Percentiles rank a stretch among this genome's conserved stretches.
Evolutionary conservation across 108 stramenopile species (phyloP).

Genomic region (Fragilaria crotonensis): DNA sequence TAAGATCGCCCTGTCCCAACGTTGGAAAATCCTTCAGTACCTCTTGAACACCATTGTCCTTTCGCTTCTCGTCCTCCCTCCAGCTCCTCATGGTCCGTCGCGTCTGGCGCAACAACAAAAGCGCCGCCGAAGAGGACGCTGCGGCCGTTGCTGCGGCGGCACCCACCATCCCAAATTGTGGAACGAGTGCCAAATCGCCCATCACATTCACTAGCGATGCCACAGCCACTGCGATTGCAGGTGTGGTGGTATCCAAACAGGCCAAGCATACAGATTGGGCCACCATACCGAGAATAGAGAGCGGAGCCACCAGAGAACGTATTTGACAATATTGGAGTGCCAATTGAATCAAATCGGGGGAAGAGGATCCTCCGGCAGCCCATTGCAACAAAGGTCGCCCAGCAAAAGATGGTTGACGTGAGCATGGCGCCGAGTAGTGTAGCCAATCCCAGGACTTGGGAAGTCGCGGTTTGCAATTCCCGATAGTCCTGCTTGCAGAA

Average conservation of each 20-base stretch:
- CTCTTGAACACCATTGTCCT: slow-evolving; percentile 4
- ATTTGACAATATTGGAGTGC: slow-evolving; percentile 66
- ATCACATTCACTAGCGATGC: slow-evolving; percentile 65
- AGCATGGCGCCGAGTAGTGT: slow-evolving; percentile 42
- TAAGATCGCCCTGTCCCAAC: no score
- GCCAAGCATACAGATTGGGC: slow-evolving; percentile 74
- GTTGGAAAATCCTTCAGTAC: not conserved
- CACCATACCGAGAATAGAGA: slow-evolving; percentile 61
- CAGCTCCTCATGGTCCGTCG: slow-evolving; percentile 38
- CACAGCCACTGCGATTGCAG: slow-evolving; percentile 61
- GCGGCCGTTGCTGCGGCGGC: slow-evolving; percentile 71
- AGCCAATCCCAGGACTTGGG: slow-evolving; percentile 65
- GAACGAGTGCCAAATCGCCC: slow-evolving; percentile 60
- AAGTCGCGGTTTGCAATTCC: slow-evolving; percentile 33
- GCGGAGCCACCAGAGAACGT: slow-evolving; percentile 52
- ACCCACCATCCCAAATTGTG: slow-evolving; percentile 42
- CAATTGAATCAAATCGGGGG: slow-evolving; percentile 27
- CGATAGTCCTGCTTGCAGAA: slow-evolving; percentile 40
- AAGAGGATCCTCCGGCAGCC: slow-evolving; percentile 39
- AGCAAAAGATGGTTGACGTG: slow-evolving; percentile 20
- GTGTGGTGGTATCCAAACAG: slow-evolving; percentile 70
- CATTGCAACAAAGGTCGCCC: slow-evolving; percentile 37
- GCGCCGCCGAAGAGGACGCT: slow-evolving; percentile 40
- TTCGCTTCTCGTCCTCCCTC: slow-evolving; percentile 15
- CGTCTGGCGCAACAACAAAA: slow-evolving; percentile 44